Conservation (phyloP, 2,329 filamentous ascomycete species). For the Calonectria henricotiae region DNA sequence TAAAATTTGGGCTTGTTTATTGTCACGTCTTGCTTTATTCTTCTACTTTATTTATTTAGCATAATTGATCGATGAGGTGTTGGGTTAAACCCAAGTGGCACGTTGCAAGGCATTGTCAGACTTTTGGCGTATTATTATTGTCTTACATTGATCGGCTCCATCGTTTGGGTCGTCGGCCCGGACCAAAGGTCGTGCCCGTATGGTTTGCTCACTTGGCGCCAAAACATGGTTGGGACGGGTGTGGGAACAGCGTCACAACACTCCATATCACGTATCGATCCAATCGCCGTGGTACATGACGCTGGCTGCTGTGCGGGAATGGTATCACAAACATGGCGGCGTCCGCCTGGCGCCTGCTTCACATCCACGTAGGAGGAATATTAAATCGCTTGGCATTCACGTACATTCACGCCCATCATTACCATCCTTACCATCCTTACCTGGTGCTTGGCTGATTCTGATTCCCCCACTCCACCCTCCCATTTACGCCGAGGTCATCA, state of each 20-base stretch:
- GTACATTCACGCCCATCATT: slow-evolving; percentile 19
- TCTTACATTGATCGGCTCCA: no score
- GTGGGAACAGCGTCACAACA: slow-evolving; percentile 28
- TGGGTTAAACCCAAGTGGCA: no score
- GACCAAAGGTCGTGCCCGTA: no score
- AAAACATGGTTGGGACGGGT: neutral
- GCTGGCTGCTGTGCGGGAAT: neutral
- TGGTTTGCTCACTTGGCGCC: no score
- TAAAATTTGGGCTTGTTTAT: no score
- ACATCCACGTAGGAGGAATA: slow-evolving; percentile 8
- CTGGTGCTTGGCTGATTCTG: neutral
- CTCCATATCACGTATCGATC: neutral
- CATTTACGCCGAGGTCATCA: slow-evolving; percentile 12
- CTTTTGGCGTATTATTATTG: no score
- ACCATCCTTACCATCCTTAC: slow-evolving; percentile 10
- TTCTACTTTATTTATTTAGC: no score
- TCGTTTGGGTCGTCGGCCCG: no score
- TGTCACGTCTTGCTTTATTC: no score
- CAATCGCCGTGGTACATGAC: neutral
- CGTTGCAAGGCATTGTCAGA: no score
- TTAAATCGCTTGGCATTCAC: slow-evolving; percentile 33
- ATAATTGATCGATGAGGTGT: no score
- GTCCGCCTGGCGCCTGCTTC: slow-evolving; percentile 23
- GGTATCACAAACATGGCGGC: neutral
- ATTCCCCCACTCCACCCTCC: slow-evolving; percentile 29